A percentile compares a stretch with the other conserved stretches of the same genome.
Conservation (phyloP, 176 grass and related monocot species). For the Carex kokanica region DNA sequence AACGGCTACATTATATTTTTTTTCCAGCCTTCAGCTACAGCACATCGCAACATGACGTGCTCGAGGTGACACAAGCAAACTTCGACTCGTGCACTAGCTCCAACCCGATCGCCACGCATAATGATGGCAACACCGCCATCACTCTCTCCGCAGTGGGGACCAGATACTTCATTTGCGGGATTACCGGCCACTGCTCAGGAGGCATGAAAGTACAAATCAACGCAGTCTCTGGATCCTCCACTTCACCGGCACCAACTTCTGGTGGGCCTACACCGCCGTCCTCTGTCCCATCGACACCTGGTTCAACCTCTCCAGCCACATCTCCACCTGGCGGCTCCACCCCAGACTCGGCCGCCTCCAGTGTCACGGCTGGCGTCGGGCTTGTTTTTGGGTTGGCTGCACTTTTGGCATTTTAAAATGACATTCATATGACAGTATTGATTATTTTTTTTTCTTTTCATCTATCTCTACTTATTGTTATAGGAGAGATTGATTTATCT, state of each 20-base stretch:
- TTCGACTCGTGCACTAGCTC: constrained; percentile 48
- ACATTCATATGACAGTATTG: neutral
- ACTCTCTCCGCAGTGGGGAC: constrained; percentile 38
- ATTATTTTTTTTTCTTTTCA: neutral
- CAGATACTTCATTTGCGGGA: constrained; percentile 76
- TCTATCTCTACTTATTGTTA: too few relatives aligned
- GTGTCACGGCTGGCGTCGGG: neutral
- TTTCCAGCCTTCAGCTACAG: constrained; percentile 55
- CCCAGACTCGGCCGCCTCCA: neutral
- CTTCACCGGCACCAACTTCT: neutral
- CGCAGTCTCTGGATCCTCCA: constrained; percentile 14
- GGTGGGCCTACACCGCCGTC: neutral
- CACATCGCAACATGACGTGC: constrained; percentile 50
- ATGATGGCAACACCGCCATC: constrained; percentile 53
- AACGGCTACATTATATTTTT: neutral
- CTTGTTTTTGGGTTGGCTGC: constrained; percentile 17
- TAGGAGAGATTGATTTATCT: too few relatives aligned
- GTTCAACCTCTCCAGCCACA: neutral
- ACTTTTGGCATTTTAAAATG: constrained; percentile 20
- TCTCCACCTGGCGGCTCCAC: neutral
- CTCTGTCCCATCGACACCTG: neutral
- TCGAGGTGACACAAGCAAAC: constrained; percentile 53
- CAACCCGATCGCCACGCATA: constrained; percentile 38
- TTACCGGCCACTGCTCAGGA: constrained; percentile 46
- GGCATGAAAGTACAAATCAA: constrained; percentile 72